Evolutionary conservation across 805 yeast species (phyloP).

Genomic region (Tetrapisispora pingtungensis): DNA sequence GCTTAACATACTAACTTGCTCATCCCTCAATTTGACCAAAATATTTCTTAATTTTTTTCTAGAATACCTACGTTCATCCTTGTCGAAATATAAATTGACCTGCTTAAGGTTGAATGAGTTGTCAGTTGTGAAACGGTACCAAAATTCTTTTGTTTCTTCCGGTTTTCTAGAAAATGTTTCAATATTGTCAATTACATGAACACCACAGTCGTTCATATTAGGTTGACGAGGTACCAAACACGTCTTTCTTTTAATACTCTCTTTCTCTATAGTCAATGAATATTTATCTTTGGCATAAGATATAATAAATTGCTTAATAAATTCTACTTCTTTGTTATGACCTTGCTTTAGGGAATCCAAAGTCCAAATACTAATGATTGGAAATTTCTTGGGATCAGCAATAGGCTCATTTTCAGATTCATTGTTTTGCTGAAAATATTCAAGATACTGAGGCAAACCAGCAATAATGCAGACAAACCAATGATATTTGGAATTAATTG

Average conservation of each 20-base stretch:
- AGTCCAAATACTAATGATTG: conserved; percentile 37
- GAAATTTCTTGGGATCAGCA: not conserved
- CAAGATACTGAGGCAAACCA: conserved; percentile 29
- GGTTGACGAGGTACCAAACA: conserved; percentile 72
- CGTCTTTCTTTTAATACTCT: conserved; percentile 37
- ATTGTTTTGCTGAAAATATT: not conserved
- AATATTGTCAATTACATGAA: conserved; percentile 74
- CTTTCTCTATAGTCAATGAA: conserved; percentile 35
- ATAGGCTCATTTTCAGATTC: not conserved
- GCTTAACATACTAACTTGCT: not conserved
- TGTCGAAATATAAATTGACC: conserved; percentile 23
- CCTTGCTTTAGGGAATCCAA: conserved; percentile 66
- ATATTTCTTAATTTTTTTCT: conserved; percentile 21
- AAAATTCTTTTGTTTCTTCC: conserved; percentile 36
- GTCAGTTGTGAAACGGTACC: conserved; percentile 31
- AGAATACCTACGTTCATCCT: conserved; percentile 16
- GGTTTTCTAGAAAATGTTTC: conserved; percentile 46
- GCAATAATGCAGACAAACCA: conserved; percentile 79
- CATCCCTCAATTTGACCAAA: conserved; percentile 13
- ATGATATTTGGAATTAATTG: conserved; percentile 71
- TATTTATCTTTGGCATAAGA: conserved; percentile 63
- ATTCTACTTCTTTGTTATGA: conserved; percentile 42
- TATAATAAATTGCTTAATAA: conserved; percentile 49
- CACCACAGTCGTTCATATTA: conserved; percentile 90
- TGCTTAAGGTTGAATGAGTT: conserved; percentile 11